Evolutionary conservation across 805 yeast genomes (phyloP).

Genomic region (Kodamaea fukazawae): DNA sequence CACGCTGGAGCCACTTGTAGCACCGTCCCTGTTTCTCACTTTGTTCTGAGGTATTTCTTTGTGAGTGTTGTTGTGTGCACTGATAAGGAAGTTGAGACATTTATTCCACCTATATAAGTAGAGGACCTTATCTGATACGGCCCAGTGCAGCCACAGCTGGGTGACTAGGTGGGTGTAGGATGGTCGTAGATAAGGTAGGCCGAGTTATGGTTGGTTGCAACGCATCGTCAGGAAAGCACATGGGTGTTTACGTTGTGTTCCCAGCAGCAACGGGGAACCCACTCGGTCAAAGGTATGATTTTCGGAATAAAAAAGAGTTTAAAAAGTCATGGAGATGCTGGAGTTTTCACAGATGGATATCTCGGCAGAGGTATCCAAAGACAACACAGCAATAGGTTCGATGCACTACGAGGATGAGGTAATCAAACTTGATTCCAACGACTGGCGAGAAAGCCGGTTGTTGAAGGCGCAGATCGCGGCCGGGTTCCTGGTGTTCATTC

Average conservation of each 20-base stretch:
- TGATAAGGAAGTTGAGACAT: too few relatives aligned
- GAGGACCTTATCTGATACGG: too few relatives aligned
- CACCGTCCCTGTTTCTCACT: too few relatives aligned
- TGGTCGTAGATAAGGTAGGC: too few relatives aligned
- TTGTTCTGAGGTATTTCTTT: too few relatives aligned
- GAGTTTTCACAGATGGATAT: too few relatives aligned
- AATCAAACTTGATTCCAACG: slow-evolving; percentile 34
- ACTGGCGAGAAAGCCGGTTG: slow-evolving; percentile 35
- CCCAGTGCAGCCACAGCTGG: too few relatives aligned
- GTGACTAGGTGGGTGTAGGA: too few relatives aligned
- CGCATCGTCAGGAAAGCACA: background rate
- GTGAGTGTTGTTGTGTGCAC: too few relatives aligned
- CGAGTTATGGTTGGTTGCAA: too few relatives aligned
- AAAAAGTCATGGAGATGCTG: background rate
- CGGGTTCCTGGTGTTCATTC: slow-evolving; percentile 37
- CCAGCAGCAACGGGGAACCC: background rate
- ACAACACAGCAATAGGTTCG: background rate
- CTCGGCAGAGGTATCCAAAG: background rate
- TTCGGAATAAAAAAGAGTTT: background rate
- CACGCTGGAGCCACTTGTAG: too few relatives aligned
- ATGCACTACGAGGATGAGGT: slow-evolving; percentile 21
- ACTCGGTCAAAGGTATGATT: background rate
- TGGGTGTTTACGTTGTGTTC: background rate
- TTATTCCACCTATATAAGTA: too few relatives aligned
- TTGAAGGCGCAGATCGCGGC: slow-evolving; percentile 45